Base-by-base conservation (phyloP, 306 rosid species). In the Vachellia collinsii region DNA sequence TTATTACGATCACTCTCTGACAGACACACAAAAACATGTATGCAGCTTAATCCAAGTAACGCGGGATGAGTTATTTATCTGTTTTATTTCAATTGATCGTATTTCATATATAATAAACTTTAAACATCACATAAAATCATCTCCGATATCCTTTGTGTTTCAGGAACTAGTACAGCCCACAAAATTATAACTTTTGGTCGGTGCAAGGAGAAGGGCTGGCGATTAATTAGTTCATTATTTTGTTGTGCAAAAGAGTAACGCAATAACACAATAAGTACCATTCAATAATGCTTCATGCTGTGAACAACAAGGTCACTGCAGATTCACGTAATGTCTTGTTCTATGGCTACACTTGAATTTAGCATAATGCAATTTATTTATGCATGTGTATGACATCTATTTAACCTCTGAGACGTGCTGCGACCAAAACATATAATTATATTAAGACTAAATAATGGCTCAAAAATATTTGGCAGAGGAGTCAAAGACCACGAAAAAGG, bases 291-390 rank as follows among this genome's bases (percentile, higher is more conserved):
- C 46, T 58, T 75, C 69, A n/a, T 74, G 9, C 44, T 74, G 17
- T 39, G 79, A 43, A 56, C 68, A 74, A 56, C 34, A 75, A 56
- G 13, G 78, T 23, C 41, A 23, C 29, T 20, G 23, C 12, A 38
- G 11, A 38, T 54, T 4, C 66, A 11, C 10, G 20, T 74, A 74
- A 75, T 75, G 69, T 75, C 67, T 56, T n/a, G 25, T 54, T 74
- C 39, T 20, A 74, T 67, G 39, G 22, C 53, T 13, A 39, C 43
- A 74, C 39, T 25, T 61, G 4, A 38, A 16, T 50, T 2, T 8
- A 61, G 68, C n/a, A 29, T n/a, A 62, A 13, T 62, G 37, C 65
- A 62, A 29, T 29, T 29, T 29, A 29, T 29, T 29, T 29, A 29
- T 29, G 34, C 34, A 29, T 29, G 34, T 29, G 2, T 29, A 2